Evolutionary conservation across 768 basidiomycete species (phyloP), one percentile per base, ranked within the genome.

Genomic region (Collybia nuda): DNA sequence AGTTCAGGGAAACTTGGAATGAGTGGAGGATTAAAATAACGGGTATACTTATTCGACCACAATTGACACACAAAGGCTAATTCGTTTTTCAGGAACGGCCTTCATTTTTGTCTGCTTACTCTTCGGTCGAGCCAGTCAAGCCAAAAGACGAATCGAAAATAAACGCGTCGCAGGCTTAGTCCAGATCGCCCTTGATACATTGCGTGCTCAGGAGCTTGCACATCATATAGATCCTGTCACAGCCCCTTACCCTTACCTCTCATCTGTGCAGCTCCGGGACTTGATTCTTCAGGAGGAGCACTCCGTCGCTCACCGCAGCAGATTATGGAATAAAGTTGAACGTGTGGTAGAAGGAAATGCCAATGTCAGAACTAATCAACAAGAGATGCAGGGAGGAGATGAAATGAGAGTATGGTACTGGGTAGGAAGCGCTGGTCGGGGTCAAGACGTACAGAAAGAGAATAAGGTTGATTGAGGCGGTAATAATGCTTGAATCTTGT

Each of bases 331-430:
- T 51, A 77, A 80, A 56, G 93, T 97, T 43, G 90, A 92, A 65
- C 80, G 77, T 47, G 73, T 93, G 44, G 93, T 97, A 3, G 93
- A 95, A 68, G 82, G 85, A 48, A 97, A 97, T 71, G 81, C 90
- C 24, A 97, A 97, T 67, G 90, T 97, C 38, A 81, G 90, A 54
- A 85, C 83, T 24, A 89, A 88, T 64, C 71, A 92, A 46, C 89
- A 90, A 67, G 93, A 96, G 66, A 80, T 90, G 41, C 77, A 76
- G 53, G 87, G 87, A 56, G 93, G 93, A 9, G 92, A 95, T 67
- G 91, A 93, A 70, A 77, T 85, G 69, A 81, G 90, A 56, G 93
- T 93, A 49, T 96, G 93, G 93, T 73, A 87, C 50, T 96, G 93
- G 93, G 82, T 92, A 24, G 93, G 93, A 56, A 74, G 66, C 53